Base-by-base conservation (phyloP, 2,329 filamentous ascomycete genomes). In the Aureobasidium mangrovei region DNA sequence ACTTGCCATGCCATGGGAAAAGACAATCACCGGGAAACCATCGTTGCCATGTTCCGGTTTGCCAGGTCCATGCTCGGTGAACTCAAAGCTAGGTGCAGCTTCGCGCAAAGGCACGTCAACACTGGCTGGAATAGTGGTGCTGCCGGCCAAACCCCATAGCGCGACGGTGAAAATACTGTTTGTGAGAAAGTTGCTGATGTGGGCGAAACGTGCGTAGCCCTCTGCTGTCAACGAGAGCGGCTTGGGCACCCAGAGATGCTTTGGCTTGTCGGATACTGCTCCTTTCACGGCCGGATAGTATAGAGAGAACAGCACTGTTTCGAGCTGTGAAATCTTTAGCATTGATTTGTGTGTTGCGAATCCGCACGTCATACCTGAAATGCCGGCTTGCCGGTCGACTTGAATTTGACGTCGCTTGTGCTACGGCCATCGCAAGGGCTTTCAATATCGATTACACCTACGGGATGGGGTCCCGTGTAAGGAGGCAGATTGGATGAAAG, bases 1-100 rank as follows among this genome's bases (percentile, higher is more conserved):
- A 3, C 70, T 69, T 3, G 72, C 72, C 70, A 73, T 73, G 4
- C 73, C 73, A 58, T 76, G 73, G 3, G 69, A 72, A 57, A 76
- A 74, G 4, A 76, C 67, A 9, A 75, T 67, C 42, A 72, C 67
- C 0, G 73, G 72, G 29, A 74, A 67, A 3, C 54, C 42, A 9
- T 58, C 52, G 35, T 55, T 55, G 32, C 64, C 65, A 6, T 64
- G 63, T 44, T 67, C 64, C 39, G 62, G 36, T 32, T 42, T 51
- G 26, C 52, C 49, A 10, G 53, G n/a, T n/a, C 29, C 38, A 42
- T 51, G 47, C 35, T 65, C 60, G 10, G 45, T 42, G 39, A 49
- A 40, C 7, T 39, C 8, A 10, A 38, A 44, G 4, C n/a, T 27
- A 38, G 59, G 61, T 4, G 57, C 55, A n/a, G 60, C 63, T 41